Conservation (phyloP, 345 rosid genomes). For the Dimocarpus longan region DNA sequence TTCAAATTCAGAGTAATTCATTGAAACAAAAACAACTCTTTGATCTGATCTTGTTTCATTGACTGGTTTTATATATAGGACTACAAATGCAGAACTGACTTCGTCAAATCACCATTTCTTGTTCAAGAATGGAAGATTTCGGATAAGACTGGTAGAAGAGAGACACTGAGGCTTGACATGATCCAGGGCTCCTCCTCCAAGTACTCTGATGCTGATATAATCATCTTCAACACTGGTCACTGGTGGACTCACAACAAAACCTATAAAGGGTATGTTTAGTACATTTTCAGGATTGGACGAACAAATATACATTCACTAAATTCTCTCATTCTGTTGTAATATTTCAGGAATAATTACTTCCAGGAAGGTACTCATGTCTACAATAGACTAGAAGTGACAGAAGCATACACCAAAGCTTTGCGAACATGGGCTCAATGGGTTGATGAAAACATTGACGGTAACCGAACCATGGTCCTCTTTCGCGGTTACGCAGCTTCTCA, state of each 20-base stretch:
- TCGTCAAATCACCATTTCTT: conserved; percentile 59
- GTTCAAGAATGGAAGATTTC: conserved; percentile 53
- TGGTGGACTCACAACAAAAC: conserved; percentile 80
- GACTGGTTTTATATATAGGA: conserved; percentile 34
- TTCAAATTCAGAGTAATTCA: conserved; percentile 51
- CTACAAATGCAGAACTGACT: conserved; percentile 54
- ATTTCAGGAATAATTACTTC: conserved; percentile 56
- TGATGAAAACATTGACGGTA: conserved; percentile 58
- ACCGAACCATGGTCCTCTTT: conserved; percentile 62
- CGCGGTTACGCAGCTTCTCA: conserved; percentile 83
- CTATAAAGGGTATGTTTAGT: conserved; percentile 34
- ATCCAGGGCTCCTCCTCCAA: conserved; percentile 40
- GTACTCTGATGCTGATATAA: conserved; percentile 55
- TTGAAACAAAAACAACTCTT: neutral
- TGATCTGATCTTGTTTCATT: neutral
- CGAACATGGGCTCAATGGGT: conserved; percentile 79
- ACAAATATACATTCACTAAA: neutral
- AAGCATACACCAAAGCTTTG: conserved; percentile 67
- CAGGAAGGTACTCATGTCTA: conserved; percentile 69
- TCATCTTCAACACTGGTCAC: conserved; percentile 70
- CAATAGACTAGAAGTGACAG: conserved; percentile 47
- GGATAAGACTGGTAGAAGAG: conserved; percentile 39
- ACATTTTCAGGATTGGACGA: neutral
- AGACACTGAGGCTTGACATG: conserved; percentile 56
- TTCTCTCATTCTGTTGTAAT: neutral